Percentiles rank a stretch among this genome's conserved stretches.
Evolutionary conservation across 805 yeast genomes (phyloP).

Genomic region (Ogataea nonfermentans): DNA sequence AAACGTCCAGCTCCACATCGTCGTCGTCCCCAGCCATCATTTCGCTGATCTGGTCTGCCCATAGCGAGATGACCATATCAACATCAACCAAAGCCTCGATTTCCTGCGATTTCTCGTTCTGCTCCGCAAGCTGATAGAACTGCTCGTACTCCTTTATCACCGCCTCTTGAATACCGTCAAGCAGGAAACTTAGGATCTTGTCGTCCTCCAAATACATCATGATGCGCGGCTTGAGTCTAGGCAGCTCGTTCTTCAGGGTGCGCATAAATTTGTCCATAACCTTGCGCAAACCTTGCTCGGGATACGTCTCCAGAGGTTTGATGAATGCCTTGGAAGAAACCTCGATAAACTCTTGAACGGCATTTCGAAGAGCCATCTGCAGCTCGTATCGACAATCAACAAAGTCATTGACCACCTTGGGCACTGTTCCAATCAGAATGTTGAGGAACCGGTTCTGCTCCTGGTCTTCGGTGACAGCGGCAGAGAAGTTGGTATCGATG

Average conservation of each 20-base stretch:
- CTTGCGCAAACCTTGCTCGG: conserved; percentile 12
- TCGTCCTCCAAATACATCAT: conserved; percentile 54
- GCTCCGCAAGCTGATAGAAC: conserved; percentile 38
- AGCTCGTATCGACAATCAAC: conserved; percentile 74
- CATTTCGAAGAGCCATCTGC: conserved; percentile 66
- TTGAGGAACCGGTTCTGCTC: conserved; percentile 21
- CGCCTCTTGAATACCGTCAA: conserved; percentile 66
- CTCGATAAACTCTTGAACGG: conserved; percentile 68
- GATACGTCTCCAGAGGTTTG: conserved; percentile 39
- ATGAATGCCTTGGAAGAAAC: conserved; percentile 50
- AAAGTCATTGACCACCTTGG: conserved; percentile 77
- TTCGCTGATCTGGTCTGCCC: conserved; percentile 35
- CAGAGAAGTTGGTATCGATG: conserved; percentile 21
- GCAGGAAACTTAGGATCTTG: conserved; percentile 47
- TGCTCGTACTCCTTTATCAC: conserved; percentile 56
- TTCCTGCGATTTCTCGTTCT: conserved; percentile 27
- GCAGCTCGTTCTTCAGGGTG: conserved; percentile 52
- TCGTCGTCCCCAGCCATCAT: conserved; percentile 28
- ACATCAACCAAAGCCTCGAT: conserved; percentile 57
- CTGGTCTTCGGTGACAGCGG: conserved; percentile 12
- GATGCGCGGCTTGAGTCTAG: conserved; percentile 53
- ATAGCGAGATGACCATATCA: conserved; percentile 49
- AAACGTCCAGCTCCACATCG: conserved; percentile 10
- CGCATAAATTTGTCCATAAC: conserved; percentile 41
- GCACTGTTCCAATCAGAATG: conserved; percentile 56